phyloP scores from a whole-genome alignment of 192 early-diverging fungal species.

The Mortierella hygrophila region DNA sequence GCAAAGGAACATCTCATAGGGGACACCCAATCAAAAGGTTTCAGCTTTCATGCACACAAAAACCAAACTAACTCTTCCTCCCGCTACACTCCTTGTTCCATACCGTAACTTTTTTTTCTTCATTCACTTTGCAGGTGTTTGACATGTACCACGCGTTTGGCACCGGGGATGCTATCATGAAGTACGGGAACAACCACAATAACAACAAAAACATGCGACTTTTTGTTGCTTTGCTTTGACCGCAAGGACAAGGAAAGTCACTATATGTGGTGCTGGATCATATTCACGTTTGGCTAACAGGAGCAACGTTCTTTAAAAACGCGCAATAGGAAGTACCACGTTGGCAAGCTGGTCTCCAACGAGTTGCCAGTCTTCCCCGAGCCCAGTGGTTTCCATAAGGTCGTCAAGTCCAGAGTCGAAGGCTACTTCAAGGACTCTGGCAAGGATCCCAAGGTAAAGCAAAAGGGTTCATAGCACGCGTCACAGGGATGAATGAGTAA shows the following conservation, averaged over 20 bases:
- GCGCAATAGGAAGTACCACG: conserved; percentile 57
- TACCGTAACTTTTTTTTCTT: not conserved
- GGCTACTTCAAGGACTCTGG: conserved; percentile 59
- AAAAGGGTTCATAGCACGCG: not conserved
- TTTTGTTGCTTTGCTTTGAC: not conserved
- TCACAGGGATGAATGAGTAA: not conserved
- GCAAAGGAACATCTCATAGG: not conserved
- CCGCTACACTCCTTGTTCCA: not conserved
- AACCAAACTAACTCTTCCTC: not conserved
- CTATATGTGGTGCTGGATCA: not conserved
- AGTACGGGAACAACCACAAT: conserved; percentile 30
- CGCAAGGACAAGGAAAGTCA: not conserved
- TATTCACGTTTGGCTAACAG: conserved; percentile 4
- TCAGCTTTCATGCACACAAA: not conserved
- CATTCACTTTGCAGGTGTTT: conserved; percentile 41
- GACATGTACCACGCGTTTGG: conserved; percentile 64
- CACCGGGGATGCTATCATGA: conserved; percentile 53
- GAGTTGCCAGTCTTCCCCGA: conserved; percentile 65
- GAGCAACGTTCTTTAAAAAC: conserved; percentile 46
- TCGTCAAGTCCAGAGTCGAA: conserved; percentile 64
- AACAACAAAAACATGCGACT: not conserved
- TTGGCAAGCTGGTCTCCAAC: conserved; percentile 57
- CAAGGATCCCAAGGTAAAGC: conserved; percentile 62
- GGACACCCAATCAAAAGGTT: not conserved
- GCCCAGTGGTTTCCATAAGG: conserved; percentile 60